A percentile compares a stretch with the other conserved stretches of the same genome.
phyloP scores from a whole-genome alignment of 2,329 filamentous ascomycete species.

The Stagonosporopsis chrysanthemi region DNA sequence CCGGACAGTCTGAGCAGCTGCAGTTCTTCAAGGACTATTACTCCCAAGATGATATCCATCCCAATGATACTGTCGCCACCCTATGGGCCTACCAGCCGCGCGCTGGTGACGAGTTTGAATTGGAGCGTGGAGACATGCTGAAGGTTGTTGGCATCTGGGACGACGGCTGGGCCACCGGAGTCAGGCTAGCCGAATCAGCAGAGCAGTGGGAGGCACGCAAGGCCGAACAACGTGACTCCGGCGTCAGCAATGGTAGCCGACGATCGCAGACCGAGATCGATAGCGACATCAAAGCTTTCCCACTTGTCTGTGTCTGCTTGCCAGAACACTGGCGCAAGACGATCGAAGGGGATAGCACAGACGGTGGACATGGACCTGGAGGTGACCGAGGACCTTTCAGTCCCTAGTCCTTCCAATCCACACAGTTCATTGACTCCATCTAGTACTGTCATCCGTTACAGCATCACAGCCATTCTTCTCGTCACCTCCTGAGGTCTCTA shows the following conservation, averaged over 20 bases:
- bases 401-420: conserved; percentile 29
- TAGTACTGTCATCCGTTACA: conserved; percentile 36
- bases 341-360: conserved; percentile 78
- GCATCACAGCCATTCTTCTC: conserved; percentile 22
- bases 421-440: conserved; percentile 35
- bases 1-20: conserved; percentile 93
- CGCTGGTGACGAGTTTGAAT: conserved; percentile 87
- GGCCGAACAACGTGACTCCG: conserved; percentile 86
- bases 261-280: conserved; percentile 46
- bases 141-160: conserved; percentile 99
- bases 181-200: conserved; percentile 80
- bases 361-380: conserved; percentile 42
- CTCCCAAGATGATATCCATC: conserved; percentile 93
- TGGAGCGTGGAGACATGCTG: conserved; percentile 96
- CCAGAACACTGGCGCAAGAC: conserved; percentile 97
- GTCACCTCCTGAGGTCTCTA: conserved; percentile 4
- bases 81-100: conserved; percentile 97
- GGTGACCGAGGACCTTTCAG: conserved; percentile 44
- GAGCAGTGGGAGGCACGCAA: conserved; percentile 86
- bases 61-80: conserved; percentile 86
- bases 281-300: conserved; percentile 97
- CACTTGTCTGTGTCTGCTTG: conserved; percentile 92
- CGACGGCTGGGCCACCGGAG: conserved; percentile 96
- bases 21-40: conserved; percentile 99
- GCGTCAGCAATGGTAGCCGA: conserved; percentile 80